These are phyloP conservation scores for Cystobasidium ongulense DNA, from an alignment of 768 basidiomycete genomes.

Conservation along the genomic window DNA sequence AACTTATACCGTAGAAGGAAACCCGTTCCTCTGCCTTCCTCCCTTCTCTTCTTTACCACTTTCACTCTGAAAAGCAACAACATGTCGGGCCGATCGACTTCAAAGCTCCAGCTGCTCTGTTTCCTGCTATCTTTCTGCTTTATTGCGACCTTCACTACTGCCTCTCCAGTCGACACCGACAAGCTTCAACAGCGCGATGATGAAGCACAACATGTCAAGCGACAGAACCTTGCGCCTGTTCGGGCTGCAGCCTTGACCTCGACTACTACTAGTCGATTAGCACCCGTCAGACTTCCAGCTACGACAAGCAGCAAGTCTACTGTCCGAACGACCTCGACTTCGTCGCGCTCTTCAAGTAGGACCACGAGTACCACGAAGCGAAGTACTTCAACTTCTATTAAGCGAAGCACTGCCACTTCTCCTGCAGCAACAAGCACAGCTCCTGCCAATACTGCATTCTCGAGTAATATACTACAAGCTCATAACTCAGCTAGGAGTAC, in stretches of 20 bases:
- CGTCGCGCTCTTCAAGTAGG: not conserved
- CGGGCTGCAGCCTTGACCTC: not conserved
- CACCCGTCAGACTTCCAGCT: not conserved
- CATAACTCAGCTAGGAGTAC: constrained; percentile 15
- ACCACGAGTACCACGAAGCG: not conserved
- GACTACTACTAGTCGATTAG: not conserved
- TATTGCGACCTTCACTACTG: not conserved
- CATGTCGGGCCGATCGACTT: not conserved
- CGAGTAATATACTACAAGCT: not conserved
- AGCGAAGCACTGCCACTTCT: not conserved
- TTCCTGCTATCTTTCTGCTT: not conserved
- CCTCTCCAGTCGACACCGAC: not conserved
- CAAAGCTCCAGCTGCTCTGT: not conserved
- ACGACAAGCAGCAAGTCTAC: not conserved
- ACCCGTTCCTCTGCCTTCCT: not conserved
- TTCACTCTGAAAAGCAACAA: too few species aligned
- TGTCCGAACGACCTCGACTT: not conserved
- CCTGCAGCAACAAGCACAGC: not conserved
- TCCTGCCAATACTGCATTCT: not conserved
- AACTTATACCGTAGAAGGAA: too few species aligned
- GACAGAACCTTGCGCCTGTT: not conserved
- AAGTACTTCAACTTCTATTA: not conserved
- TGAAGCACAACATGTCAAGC: not conserved
- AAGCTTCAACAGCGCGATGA: not conserved
- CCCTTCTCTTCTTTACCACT: not conserved